A percentile compares a stretch with the other conserved stretches of the same genome.
These are phyloP conservation scores for Physcia stellaris DNA, from an alignment of 495 filamentous ascomycete genomes.

Conservation along the genomic window DNA sequence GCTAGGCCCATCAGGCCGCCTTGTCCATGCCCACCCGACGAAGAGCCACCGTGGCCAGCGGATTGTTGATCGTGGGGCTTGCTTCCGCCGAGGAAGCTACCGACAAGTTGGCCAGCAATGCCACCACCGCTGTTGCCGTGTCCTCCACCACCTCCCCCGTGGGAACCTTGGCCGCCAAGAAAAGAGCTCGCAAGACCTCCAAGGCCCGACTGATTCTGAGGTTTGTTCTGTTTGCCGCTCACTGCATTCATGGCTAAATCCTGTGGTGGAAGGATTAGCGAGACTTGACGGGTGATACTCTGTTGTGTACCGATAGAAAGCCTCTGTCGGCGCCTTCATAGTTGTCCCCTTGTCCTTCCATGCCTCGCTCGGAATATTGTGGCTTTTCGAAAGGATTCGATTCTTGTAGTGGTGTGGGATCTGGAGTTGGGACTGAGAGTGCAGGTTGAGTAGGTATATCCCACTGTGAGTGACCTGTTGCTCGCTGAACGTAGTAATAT, in stretches of 20 bases:
- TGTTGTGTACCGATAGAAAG: slow-evolving; percentile 10
- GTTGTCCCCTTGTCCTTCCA: slow-evolving; percentile 3
- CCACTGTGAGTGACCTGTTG: slow-evolving; percentile 66
- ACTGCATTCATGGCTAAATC: slow-evolving; percentile 26
- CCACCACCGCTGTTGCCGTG: slow-evolving; percentile 12
- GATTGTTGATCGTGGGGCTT: slow-evolving; percentile 20
- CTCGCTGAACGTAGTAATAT: slow-evolving; percentile 71
- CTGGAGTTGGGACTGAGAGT: slow-evolving; percentile 13
- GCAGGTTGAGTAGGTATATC: slow-evolving; percentile 55
- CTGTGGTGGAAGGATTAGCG: slow-evolving; percentile 9
- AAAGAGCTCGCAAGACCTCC: slow-evolving; percentile 24
- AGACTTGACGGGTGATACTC: background rate
- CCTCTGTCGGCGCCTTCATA: slow-evolving; percentile 12
- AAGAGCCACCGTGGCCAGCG: slow-evolving; percentile 9
- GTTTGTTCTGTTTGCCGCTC: slow-evolving; percentile 22
- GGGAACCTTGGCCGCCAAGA: slow-evolving; percentile 22
- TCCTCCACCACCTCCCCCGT: slow-evolving; percentile 13
- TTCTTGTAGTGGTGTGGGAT: slow-evolving; percentile 16
- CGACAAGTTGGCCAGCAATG: slow-evolving; percentile 22
- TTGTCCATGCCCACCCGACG: slow-evolving; percentile 14
- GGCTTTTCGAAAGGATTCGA: slow-evolving; percentile 17
- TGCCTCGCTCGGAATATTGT: slow-evolving; percentile 1
- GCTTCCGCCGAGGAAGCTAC: slow-evolving; percentile 21
- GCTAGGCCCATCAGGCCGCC: slow-evolving; percentile 10
- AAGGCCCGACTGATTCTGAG: slow-evolving; percentile 19